Evolutionary conservation across 2,329 filamentous ascomycete species (phyloP).

Genomic region (Mycosphaerella sp.): DNA sequence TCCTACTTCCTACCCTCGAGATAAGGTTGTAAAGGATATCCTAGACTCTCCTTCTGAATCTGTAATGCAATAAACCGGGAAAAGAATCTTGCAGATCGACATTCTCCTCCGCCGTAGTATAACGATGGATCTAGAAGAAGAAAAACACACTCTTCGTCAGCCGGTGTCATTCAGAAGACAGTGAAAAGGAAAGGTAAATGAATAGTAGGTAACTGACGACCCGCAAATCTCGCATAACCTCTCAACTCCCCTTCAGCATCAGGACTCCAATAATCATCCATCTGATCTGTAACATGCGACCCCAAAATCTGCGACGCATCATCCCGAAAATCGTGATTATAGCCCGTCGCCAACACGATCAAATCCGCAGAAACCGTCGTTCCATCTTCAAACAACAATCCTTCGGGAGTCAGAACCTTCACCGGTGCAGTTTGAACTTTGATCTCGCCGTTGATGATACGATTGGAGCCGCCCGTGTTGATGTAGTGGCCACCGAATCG

Average conservation of each 20-base stretch:
- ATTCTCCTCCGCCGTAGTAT: slow-evolving; percentile 43
- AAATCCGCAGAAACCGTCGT: slow-evolving; percentile 40
- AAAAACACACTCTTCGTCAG: slow-evolving; percentile 8
- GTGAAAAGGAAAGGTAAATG: too few species aligned
- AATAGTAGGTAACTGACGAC: slow-evolving; percentile 30
- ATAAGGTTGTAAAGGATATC: slow-evolving; percentile 9
- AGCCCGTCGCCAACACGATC: slow-evolving; percentile 45
- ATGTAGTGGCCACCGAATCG: slow-evolving; percentile 45
- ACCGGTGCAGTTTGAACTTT: slow-evolving; percentile 39
- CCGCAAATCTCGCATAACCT: slow-evolving; percentile 37
- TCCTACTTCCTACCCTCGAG: slow-evolving; percentile 2
- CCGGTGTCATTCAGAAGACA: background rate
- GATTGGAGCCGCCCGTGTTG: slow-evolving; percentile 40
- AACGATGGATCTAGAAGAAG: slow-evolving; percentile 33
- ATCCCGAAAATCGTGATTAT: slow-evolving; percentile 39
- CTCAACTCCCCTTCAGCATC: slow-evolving; percentile 45
- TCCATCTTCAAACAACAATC: slow-evolving; percentile 42
- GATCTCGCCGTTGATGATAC: slow-evolving; percentile 43
- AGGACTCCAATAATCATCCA: slow-evolving; percentile 43
- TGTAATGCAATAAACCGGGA: slow-evolving; percentile 43
- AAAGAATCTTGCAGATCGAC: slow-evolving; percentile 43
- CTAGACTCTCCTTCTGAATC: slow-evolving; percentile 32
- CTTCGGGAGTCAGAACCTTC: slow-evolving; percentile 34
- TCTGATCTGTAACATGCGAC: slow-evolving; percentile 35
- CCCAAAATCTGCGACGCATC: slow-evolving; percentile 38